Evolutionary conservation across 805 yeast genomes (phyloP), one percentile per base, ranked within the genome.

Genomic region (Spencermartinsiella europaea): DNA sequence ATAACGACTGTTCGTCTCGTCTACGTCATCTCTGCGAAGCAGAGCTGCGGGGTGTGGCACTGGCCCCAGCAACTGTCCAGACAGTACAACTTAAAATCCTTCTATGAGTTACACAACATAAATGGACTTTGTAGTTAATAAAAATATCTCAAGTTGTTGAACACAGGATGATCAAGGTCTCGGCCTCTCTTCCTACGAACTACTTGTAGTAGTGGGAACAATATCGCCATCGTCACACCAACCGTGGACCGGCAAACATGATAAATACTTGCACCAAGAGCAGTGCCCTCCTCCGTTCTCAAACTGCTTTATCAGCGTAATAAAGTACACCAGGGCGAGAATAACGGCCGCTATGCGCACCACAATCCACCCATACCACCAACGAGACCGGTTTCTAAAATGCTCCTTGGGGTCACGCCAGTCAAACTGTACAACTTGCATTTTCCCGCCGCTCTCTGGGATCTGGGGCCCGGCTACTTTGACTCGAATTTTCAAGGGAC

Each of bases 251-350:
- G 88, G 88, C 12, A 83, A 58, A 56, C 90, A 83, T 53, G 79
- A 79, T 54, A 83, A 68, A 57, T 83, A 83, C 58, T 80, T 81
- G 67, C 90, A 83, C 90, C 90, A 83, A 14, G 68, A 60, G 61
- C 90, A 83, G 47, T 70, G 63, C 4, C 71, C 72, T 10, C 75
- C 75, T 5, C 77, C 79, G 35, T 70, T 65, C 21, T 66, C 64
- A 53, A 81, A 79, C 53, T 77, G 77, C 35, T 63, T 61, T 2
- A 70, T 64, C 44, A 83, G 65, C 12, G 72, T 64, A 7, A 64
- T 77, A 61, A 79, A 78, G 63, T 74, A 79, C 0, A 75, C 65
- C 1, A 80, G 60, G 1, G 73, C 68, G 38, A 79, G 59, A 0
- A 63, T 71, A n/a, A 79, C 54, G 17, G 74, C 59, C 0, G 69